Conservation (phyloP, 495 filamentous ascomycete genomes). For the Poronia punctata region DNA sequence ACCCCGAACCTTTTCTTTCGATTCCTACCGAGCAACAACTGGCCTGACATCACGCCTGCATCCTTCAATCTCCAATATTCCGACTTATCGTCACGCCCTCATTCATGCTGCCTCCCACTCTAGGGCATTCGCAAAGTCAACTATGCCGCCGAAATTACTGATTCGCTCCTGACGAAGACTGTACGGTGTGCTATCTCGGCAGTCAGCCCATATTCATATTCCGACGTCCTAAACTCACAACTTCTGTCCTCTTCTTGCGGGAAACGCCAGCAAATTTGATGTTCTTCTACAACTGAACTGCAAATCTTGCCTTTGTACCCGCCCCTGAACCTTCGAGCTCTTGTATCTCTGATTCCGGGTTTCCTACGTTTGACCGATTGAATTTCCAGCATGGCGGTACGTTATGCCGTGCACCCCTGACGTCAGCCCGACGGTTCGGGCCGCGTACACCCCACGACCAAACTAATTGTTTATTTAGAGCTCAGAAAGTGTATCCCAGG, state of each 20-base stretch:
- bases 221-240: background rate
- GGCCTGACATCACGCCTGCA: background rate
- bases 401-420: conserved; percentile 15
- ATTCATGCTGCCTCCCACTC: conserved; percentile 19
- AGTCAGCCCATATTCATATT: background rate
- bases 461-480: conserved; percentile 19
- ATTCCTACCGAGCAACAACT: conserved; percentile 1
- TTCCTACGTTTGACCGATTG: background rate
- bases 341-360: no score
- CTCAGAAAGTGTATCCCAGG: conserved; percentile 17
- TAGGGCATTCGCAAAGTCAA: conserved; percentile 11
- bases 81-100: conserved; percentile 12
- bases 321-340: no score
- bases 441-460: no score
- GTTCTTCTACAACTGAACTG: no score
- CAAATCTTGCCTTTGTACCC: no score
- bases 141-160: conserved; percentile 25
- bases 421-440: no score
- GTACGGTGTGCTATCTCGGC: conserved; percentile 6
- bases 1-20: conserved; percentile 3
- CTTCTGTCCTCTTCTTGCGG: background rate
- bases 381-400: conserved; percentile 25
- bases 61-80: conserved; percentile 26
- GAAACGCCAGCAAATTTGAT: background rate
- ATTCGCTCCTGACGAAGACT: conserved; percentile 19